Evolutionary conservation across 2,329 filamentous ascomycete genomes (phyloP), one percentile per base, ranked within the genome.

Genomic region (Periglandula ipomoeae): DNA sequence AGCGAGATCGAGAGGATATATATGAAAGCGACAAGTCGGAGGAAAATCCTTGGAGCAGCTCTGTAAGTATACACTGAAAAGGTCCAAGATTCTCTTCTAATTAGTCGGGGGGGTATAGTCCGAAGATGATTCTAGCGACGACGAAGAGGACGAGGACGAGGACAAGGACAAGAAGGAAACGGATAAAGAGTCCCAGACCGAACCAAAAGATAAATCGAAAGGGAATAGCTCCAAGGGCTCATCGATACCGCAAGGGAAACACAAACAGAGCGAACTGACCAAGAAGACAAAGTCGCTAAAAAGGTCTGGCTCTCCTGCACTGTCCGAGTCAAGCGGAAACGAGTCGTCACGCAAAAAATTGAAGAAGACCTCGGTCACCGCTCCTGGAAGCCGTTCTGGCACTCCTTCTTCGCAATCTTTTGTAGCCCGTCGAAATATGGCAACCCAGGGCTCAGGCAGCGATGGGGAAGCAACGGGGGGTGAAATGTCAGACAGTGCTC

Each of bases 271-370:
- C 22, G 56, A 63, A 13, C 22, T 47, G 6, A 45, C 50, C 1
- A 80, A 78, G 64, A 80, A 79, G 61, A 65, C 67, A 58, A 82
- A 81, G 60, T 75, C 74, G 27, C 77, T 91, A 46, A 96, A 96
- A 70, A 83, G 91, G 26, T 78, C 87, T 27, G 89, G 89, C 17
- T 95, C 89, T 15, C 89, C 90, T 3, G 85, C 90, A 55, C 75
- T 87, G 27, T 96, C 89, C 2, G 91, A 97, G 63, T 89, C 89
- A 9, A 95, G 89, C 63, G 91, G 89, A 47, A 94, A 90, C 57
- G 91, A 97, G 64, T 91, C 87, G 1, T 81, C 83, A 22, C 84
- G 93, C 69, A 88, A 87, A 70, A 79, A 78, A 63, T 80, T 85
- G 61, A 87, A 84, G 70, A 85, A 85, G 62, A 76, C 80, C 53